Base-by-base conservation (phyloP, 2,329 filamentous ascomycete genomes). In the Dactylellina haptotyla region DNA sequence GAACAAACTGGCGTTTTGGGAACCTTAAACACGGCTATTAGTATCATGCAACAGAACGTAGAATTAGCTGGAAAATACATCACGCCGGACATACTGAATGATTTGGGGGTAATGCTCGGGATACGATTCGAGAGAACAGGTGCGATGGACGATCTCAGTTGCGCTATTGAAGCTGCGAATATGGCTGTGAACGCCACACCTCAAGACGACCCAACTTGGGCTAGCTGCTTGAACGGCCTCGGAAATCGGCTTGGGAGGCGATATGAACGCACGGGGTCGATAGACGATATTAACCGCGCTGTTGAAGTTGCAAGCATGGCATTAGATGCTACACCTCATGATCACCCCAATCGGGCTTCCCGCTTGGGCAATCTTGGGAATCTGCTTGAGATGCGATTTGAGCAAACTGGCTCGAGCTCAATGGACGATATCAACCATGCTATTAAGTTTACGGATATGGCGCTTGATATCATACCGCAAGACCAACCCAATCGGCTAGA, bases 1-100 rank as follows among this genome's bases (percentile, higher is more conserved):
- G 18, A 58, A 45, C 53, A 43, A 58, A 58, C 34, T n/a, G 53
- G 53, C 53, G 12, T 43, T 45, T 28, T 58, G 25, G 53, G 16
- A 58, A 43, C 53, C n/a, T 23, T 58, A 26, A 58, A 43, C 37
- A 37, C 41, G n/a, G 34, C 53, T 45, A 58, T 58, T 30, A 28
- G 20, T 26, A 51, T 51, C n/a, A 58, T 58, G 53, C 34, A 3
- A 45, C 53, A 14, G 34, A 45, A 58, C n/a, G 20, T 58, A 58
- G 23, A 58, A 43, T 43, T 43, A 28, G 34, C 37, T 14, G 34
- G 34, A 45, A 37, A 43, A 58, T 58, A 58, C 28, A 30, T 43
- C 37, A 43, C 53, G 26, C 53, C 53, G 12, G 2, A 23, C 18
- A 43, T 43, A 28, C 8, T 14, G 26, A 43, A 37, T 32, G n/a